Base-by-base conservation (phyloP, 768 basidiomycete species). In the Tulasnella sp. region DNA sequence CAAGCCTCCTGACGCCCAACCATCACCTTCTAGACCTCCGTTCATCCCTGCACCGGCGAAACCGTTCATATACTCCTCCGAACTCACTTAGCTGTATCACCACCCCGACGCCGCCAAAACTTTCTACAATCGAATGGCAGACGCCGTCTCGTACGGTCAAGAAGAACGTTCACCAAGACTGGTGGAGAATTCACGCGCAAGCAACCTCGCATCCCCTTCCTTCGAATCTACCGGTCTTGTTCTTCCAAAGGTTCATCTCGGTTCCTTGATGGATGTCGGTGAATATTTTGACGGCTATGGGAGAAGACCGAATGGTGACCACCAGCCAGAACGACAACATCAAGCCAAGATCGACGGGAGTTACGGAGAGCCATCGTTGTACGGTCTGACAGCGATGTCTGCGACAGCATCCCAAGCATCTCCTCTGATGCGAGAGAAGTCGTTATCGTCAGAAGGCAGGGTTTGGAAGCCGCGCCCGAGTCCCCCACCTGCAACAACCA, bases 241-340 rank as follows among this genome's bases (percentile, higher is more conserved):
- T 40, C 80, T 83, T 9, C 83, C 83, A 24, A 83, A 72, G 54
- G 76, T 83, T 24, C 83, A 83, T 64, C 81, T 83, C 22, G 83
- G 83, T 37, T 83, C 83, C 40, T 83, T 83, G 72, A 81, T 81
- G 79, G 64, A 77, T 34, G 79, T 80, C 64, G 79, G 72, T 5
- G 72, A 80, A n/a, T 73, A 73, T 42, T 74, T 73, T 40, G 74
- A 75, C 37, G 48, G 16, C 72, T 46, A 48, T 48, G 72, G 72
- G 5, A 28, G 42, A 54, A 58, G 73, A 73, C 69, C 44, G 31
- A 46, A 20, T 28, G 48, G 24, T 31, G 37, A 50, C 76, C 48
- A 40, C 40, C 46, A 31, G 76, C 28, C 46, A 37, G 74, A 42
- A 18, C 31, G 74, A 69, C 54, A 77, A 77, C 44, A 76, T 28